A percentile compares a stretch with the other conserved stretches of the same genome.
Conservation (phyloP, 352 stramenopile species). For the Globisporangium radiosum region DNA sequence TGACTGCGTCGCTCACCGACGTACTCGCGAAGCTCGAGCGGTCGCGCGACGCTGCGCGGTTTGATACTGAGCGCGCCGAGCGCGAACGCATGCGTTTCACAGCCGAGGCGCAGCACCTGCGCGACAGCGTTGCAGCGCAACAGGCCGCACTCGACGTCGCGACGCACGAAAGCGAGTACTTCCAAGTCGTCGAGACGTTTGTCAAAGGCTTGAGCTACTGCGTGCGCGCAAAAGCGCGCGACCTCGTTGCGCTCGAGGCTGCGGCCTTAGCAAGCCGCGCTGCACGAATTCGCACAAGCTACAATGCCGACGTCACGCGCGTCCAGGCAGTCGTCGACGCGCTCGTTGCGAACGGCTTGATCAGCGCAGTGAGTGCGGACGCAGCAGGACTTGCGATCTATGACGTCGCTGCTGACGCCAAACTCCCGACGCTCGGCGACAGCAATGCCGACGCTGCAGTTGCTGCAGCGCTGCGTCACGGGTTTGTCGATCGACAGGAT, state of each 20-base stretch:
- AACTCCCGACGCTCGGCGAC: not conserved
- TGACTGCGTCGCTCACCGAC: constrained; percentile 35
- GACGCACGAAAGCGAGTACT: constrained; percentile 75
- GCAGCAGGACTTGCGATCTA: not conserved
- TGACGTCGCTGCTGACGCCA: too few relatives aligned
- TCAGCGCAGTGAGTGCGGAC: not conserved
- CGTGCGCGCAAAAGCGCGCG: constrained; percentile 50
- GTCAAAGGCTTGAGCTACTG: constrained; percentile 72
- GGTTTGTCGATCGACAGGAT: constrained; percentile 16
- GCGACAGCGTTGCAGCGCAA: constrained; percentile 37
- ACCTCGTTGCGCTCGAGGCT: constrained; percentile 42
- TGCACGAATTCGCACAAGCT: constrained; percentile 10
- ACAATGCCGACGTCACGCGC: not conserved
- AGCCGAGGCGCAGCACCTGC: constrained; percentile 34
- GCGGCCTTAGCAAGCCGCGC: constrained; percentile 19
- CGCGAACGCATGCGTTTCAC: constrained; percentile 52
- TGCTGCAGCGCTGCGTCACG: constrained; percentile 11
- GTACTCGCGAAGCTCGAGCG: constrained; percentile 49
- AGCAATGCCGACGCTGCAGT: constrained; percentile 1
- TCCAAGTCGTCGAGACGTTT: constrained; percentile 69
- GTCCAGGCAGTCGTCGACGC: not conserved
- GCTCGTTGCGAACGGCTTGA: not conserved
- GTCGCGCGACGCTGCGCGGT: constrained; percentile 30
- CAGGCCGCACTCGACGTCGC: constrained; percentile 37
- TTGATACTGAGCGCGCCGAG: constrained; percentile 37